Conservation (phyloP, 345 rosid genomes). For the Kernera saxatilis region DNA sequence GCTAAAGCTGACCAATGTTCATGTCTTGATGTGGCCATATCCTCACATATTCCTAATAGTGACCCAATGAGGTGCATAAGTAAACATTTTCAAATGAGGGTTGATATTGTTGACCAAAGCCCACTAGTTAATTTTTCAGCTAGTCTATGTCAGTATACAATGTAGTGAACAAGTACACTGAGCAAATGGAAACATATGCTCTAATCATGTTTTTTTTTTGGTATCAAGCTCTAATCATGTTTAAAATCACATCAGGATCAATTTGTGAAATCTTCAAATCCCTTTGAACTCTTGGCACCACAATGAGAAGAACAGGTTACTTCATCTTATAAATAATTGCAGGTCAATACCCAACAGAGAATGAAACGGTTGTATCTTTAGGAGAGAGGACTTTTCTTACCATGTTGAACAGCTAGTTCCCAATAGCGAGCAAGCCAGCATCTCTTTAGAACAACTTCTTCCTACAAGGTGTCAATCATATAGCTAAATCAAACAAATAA, state of each 20-base stretch:
- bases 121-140: neutral
- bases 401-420: slow-evolving; percentile 87
- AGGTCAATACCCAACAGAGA: neutral
- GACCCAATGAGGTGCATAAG: neutral
- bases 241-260: neutral
- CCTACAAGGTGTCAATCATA: slow-evolving; percentile 41
- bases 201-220: neutral
- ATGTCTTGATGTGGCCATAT: slow-evolving; percentile 67
- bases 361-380: neutral
- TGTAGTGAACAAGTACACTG: neutral
- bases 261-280: neutral
- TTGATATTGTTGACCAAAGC: neutral
- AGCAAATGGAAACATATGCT: neutral
- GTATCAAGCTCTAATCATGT: neutral
- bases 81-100: neutral
- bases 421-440: slow-evolving; percentile 99
- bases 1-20: slow-evolving; percentile 96
- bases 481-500: slow-evolving; percentile 5
- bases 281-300: neutral
- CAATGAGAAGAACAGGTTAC: neutral
- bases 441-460: slow-evolving; percentile 97
- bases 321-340: neutral
- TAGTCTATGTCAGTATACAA: neutral
- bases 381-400: slow-evolving; percentile 30
- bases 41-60: slow-evolving; percentile 60